Conservation (phyloP, 345 rosid genomes). For the Syzygium grande region DNA sequence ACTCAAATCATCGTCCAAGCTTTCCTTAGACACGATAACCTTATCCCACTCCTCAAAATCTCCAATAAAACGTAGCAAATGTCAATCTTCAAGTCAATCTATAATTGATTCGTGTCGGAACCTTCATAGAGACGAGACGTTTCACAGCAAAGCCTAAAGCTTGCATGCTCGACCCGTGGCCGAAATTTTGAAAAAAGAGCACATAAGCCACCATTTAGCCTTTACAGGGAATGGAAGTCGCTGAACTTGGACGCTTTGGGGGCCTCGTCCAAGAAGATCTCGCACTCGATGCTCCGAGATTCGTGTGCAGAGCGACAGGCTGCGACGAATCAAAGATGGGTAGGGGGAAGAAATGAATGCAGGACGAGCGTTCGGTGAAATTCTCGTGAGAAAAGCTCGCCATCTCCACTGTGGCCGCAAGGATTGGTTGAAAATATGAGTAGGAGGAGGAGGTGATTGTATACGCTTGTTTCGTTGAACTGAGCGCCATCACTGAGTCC, state of each 20-base stretch:
- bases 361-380: slow-evolving; percentile 6
- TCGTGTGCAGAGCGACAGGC: slow-evolving; percentile 86
- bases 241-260: slow-evolving; percentile 74
- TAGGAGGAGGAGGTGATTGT: too few relatives aligned
- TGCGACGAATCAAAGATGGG: slow-evolving; percentile 8
- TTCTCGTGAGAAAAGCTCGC: slow-evolving; percentile 8
- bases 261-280: slow-evolving; percentile 83
- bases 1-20: neutral
- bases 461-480: too few relatives aligned
- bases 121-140: neutral
- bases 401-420: slow-evolving; percentile 1
- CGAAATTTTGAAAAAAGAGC: neutral
- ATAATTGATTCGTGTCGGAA: neutral
- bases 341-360: neutral
- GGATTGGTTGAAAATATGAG: too few relatives aligned
- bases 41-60: neutral
- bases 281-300: slow-evolving; percentile 76
- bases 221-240: neutral
- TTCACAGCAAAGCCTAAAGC: neutral
- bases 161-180: neutral
- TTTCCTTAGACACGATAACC: neutral
- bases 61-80: neutral
- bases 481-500: too few relatives aligned
- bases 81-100: neutral
- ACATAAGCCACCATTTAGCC: neutral